These are phyloP conservation scores for Phytophthora meadii DNA, from an alignment of 352 stramenopile species.

Conservation along the genomic window DNA sequence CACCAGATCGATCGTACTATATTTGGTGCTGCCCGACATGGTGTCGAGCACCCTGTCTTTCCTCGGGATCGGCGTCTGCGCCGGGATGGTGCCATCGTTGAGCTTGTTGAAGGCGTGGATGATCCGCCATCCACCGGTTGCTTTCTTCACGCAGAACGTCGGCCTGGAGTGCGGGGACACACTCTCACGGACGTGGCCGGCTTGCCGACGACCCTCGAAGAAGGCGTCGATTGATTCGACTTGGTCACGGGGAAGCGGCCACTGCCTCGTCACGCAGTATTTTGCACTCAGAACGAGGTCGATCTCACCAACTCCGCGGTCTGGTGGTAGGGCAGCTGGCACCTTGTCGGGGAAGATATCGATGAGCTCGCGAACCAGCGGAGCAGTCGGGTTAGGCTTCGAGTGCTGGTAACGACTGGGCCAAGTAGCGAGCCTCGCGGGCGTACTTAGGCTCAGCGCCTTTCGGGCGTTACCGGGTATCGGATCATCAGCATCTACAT, in stretches of 20 bases:
- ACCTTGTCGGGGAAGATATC: conserved; percentile 35
- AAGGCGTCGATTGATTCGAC: neutral
- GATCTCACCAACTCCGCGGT: conserved; percentile 35
- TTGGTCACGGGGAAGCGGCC: conserved; percentile 31
- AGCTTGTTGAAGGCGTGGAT: neutral
- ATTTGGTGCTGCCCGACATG: neutral
- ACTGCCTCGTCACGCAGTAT: conserved; percentile 17
- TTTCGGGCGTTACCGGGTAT: neutral
- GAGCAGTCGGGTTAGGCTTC: conserved; percentile 7
- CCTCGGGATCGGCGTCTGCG: conserved; percentile 1
- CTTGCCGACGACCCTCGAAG: neutral
- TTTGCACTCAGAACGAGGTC: conserved; percentile 36
- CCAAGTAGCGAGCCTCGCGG: conserved; percentile 13
- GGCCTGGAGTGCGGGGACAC: neutral
- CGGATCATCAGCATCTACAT: too few species aligned
- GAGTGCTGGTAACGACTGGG: conserved; percentile 19
- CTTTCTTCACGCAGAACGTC: neutral
- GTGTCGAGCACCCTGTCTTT: conserved; percentile 6
- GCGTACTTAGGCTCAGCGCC: conserved; percentile 16
- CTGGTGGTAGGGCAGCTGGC: neutral
- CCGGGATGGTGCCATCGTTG: neutral
- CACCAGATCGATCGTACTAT: conserved; percentile 12
- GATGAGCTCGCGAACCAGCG: conserved; percentile 9
- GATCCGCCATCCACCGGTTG: conserved; percentile 1
- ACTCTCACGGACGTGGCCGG: conserved; percentile 1